Evolutionary conservation across 2,329 filamentous ascomycete species (phyloP).

Genomic region (Apiospora pterosperma): DNA sequence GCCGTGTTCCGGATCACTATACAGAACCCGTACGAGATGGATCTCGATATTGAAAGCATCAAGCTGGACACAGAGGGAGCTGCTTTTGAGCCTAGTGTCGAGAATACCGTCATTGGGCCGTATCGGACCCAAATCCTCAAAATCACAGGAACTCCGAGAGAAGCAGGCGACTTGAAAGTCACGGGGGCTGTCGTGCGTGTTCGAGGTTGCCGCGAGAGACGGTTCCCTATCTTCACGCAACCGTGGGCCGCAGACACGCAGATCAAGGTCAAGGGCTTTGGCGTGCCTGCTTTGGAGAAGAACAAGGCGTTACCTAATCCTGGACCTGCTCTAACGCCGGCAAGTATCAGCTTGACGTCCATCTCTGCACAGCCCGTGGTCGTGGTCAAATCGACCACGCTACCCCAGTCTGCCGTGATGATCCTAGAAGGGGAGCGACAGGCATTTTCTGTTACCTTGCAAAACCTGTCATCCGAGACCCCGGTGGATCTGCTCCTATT

Average conservation of each 20-base stretch:
- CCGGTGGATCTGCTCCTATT: conserved; percentile 82
- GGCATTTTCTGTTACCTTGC: conserved; percentile 72
- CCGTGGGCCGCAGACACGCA: conserved; percentile 70
- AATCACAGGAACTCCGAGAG: conserved; percentile 64
- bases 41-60: conserved; percentile 83
- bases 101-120: conserved; percentile 69
- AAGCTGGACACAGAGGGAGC: conserved; percentile 70
- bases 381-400: conserved; percentile 68
- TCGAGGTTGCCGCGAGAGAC: conserved; percentile 74
- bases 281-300: conserved; percentile 56
- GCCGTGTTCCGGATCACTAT: conserved; percentile 78
- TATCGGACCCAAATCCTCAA: conserved; percentile 78
- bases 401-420: conserved; percentile 86
- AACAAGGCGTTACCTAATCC: conserved; percentile 36
- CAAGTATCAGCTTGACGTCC: conserved; percentile 64
- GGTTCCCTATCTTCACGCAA: conserved; percentile 79
- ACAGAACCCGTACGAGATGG: conserved; percentile 93
- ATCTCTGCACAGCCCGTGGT: conserved; percentile 78
- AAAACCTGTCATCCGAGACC: conserved; percentile 69
- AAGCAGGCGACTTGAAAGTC: conserved; percentile 66
- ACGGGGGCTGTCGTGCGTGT: conserved; percentile 78
- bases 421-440: conserved; percentile 85
- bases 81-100: conserved; percentile 63
- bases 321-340: conserved; percentile 41
- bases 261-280: conserved; percentile 73